These are phyloP conservation scores for Candida verbasci DNA, from an alignment of 805 yeast species.

Conservation along the genomic window DNA sequence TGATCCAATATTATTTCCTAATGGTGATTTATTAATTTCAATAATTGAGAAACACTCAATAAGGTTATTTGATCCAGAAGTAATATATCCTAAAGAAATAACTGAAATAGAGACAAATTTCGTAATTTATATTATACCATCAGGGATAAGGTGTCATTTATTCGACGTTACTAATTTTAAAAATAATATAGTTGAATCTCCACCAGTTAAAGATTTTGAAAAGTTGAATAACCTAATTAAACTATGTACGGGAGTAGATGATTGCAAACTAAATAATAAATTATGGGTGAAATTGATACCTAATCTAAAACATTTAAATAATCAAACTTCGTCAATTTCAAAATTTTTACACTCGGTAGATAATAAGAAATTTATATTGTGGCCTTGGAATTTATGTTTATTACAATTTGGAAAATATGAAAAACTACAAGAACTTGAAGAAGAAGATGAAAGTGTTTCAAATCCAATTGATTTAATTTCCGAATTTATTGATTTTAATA, in stretches of 20 bases:
- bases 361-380: conserved; percentile 53
- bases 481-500: conserved; percentile 32
- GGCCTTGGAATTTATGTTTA: conserved; percentile 71
- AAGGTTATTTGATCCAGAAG: conserved; percentile 22
- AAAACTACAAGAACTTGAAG: conserved; percentile 11
- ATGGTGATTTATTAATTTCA: conserved; percentile 36
- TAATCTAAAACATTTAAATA: conserved; percentile 62
- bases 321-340: conserved; percentile 60
- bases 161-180: conserved; percentile 22
- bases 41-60: conserved; percentile 20
- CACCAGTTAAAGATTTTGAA: conserved; percentile 12
- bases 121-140: conserved; percentile 37
- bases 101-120: conserved; percentile 16
- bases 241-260: conserved; percentile 29
- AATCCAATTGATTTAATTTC: conserved; percentile 33
- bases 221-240: conserved; percentile 28
- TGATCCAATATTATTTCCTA: conserved; percentile 34
- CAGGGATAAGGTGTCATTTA: conserved; percentile 41
- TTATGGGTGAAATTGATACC: conserved; percentile 70
- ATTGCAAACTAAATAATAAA: conserved; percentile 14
- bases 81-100: conserved; percentile 10
- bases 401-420: conserved; percentile 45
- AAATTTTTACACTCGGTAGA: conserved; percentile 50
- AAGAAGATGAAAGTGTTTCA: conserved; percentile 7
- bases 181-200: conserved; percentile 17